Evolutionary conservation across 2,329 filamentous ascomycete species (phyloP).

Genomic region (Cladophialophora immunda): DNA sequence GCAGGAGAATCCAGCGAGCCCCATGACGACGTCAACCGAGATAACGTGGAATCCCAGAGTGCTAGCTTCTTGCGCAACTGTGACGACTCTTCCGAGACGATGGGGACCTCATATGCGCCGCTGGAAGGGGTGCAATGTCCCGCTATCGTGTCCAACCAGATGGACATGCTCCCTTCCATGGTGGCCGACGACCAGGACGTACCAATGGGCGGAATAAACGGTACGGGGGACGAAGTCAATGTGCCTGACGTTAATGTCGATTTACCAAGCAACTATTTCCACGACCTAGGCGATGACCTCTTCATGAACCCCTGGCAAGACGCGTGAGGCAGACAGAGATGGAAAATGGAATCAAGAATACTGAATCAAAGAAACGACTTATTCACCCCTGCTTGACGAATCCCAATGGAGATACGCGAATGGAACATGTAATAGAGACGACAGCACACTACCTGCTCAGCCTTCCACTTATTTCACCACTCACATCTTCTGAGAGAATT

Average conservation of each 20-base stretch:
- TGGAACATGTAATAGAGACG: too few species aligned
- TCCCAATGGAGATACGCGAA: too few species aligned
- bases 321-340: not conserved
- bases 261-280: not conserved
- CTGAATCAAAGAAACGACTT: not conserved
- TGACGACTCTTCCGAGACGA: not conserved
- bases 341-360: not conserved
- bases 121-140: not conserved
- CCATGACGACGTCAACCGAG: not conserved
- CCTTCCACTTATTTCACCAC: too few species aligned
- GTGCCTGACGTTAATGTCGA: not conserved
- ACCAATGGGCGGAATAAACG: not conserved
- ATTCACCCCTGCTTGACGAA: too few species aligned
- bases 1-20: not conserved
- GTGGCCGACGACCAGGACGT: not conserved
- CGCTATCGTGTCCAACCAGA: not conserved
- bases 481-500: too few species aligned
- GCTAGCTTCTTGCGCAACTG: not conserved
- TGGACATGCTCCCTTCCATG: not conserved
- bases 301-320: not conserved
- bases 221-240: not conserved
- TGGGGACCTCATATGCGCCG: not conserved
- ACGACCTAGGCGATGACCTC: not conserved
- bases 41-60: not conserved
- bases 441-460: too few species aligned